Conservation (phyloP, 2,329 filamentous ascomycete genomes). For the Sporothrix protearum region DNA sequence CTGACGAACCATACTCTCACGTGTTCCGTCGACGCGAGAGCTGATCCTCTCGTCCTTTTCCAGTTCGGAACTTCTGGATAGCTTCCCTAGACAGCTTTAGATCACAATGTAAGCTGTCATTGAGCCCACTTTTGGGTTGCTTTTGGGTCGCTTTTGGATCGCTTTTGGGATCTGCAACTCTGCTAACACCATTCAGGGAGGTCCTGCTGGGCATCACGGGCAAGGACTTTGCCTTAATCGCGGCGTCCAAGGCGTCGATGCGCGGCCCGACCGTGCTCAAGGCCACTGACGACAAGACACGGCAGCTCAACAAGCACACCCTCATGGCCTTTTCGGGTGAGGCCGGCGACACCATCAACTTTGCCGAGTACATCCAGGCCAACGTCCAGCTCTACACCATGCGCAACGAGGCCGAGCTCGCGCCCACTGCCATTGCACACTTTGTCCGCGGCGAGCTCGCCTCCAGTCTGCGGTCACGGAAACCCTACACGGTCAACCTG, state of each 20-base stretch:
- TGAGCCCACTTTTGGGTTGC: not conserved
- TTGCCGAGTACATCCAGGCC: slow-evolving; percentile 98
- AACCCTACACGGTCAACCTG: slow-evolving; percentile 95
- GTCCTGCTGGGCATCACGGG: slow-evolving; percentile 96
- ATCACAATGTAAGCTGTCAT: not conserved
- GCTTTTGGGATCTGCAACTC: not conserved
- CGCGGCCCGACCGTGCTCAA: slow-evolving; percentile 95
- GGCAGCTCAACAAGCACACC: slow-evolving; percentile 86
- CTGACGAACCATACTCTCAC: not conserved
- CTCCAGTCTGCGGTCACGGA: slow-evolving; percentile 81
- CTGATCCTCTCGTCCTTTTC: slow-evolving; percentile 2
- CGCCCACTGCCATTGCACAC: slow-evolving; percentile 81
- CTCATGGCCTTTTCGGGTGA: slow-evolving; percentile 95
- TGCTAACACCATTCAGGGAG: slow-evolving; percentile 63
- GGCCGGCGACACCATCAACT: slow-evolving; percentile 95
- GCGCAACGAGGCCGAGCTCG: slow-evolving; percentile 92
- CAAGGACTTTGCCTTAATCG: slow-evolving; percentile 98
- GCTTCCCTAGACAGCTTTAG: slow-evolving; percentile 8
- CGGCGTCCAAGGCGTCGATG: slow-evolving; percentile 97
- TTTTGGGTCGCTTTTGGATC: no score
- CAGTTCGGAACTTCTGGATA: not conserved
- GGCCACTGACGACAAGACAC: slow-evolving; percentile 92
- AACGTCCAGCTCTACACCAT: slow-evolving; percentile 98
- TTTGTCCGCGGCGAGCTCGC: slow-evolving; percentile 95
- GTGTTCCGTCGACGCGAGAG: not conserved